A percentile compares a stretch with the other conserved stretches of the same genome.
phyloP scores from a whole-genome alignment of 352 stramenopile species.

The Pythium phragmitis region DNA sequence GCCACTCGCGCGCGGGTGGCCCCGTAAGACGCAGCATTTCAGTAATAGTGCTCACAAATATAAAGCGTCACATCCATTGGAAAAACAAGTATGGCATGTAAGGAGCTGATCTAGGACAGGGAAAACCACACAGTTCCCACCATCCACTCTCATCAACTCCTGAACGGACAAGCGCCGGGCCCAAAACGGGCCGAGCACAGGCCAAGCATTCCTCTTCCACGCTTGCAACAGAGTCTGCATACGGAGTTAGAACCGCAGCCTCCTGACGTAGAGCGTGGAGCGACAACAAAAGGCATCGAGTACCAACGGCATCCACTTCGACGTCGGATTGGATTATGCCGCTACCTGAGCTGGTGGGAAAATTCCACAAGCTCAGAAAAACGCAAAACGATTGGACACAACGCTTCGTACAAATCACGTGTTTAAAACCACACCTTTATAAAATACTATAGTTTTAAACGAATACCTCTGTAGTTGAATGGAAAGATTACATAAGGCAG shows the following conservation, averaged over 20 bases:
- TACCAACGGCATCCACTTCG: no score
- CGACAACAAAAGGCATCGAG: neutral
- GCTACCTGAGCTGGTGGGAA: neutral
- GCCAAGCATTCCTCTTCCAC: constrained; percentile 81
- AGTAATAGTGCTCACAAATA: constrained; percentile 3
- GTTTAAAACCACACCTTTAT: neutral
- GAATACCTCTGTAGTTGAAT: neutral
- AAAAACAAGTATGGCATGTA: constrained; percentile 35
- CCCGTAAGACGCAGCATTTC: constrained; percentile 49
- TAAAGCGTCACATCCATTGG: neutral
- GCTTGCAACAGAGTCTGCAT: constrained; percentile 81
- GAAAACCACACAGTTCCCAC: constrained; percentile 13
- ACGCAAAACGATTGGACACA: constrained; percentile 13
- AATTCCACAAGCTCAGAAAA: neutral
- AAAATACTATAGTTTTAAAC: neutral
- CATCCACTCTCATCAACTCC: constrained; percentile 80
- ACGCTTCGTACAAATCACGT: neutral
- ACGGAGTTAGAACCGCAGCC: constrained; percentile 56
- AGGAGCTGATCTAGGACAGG: constrained; percentile 78
- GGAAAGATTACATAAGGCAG: neutral
- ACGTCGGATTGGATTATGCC: neutral
- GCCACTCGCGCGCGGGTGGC: neutral
- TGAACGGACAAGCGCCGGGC: constrained; percentile 50
- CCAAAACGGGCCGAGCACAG: constrained; percentile 66
- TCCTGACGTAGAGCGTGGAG: constrained; percentile 78